Percentiles rank a stretch among this genome's conserved stretches.
Evolutionary conservation across 2,329 filamentous ascomycete species (phyloP).

Genomic region (Pseudogymnoascus sp.): DNA sequence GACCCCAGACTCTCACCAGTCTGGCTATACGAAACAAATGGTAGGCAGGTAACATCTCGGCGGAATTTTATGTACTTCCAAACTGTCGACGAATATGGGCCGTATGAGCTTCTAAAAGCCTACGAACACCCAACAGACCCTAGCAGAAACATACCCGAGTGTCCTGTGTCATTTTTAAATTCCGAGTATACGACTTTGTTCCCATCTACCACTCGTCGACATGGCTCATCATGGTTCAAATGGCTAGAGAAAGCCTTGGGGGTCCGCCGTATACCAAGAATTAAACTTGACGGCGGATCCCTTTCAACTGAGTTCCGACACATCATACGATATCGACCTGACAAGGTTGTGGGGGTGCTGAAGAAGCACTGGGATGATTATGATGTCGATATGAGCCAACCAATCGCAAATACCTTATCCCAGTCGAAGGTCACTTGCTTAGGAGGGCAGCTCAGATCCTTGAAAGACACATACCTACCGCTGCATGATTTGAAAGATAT

Average conservation of each 20-base stretch:
- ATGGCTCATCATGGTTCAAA: neutral
- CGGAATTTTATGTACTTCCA: too few relatives aligned
- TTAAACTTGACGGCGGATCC: constrained; percentile 10
- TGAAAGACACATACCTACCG: neutral
- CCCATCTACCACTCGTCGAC: neutral
- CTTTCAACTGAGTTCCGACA: constrained; percentile 13
- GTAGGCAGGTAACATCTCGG: too few relatives aligned
- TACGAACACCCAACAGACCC: too few relatives aligned
- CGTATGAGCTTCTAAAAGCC: too few relatives aligned
- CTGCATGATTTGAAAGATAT: neutral
- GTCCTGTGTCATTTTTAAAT: neutral
- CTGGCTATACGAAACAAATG: too few relatives aligned
- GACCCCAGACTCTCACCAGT: too few relatives aligned
- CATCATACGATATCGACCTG: constrained; percentile 12
- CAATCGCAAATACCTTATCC: too few relatives aligned
- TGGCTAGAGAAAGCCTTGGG: neutral
- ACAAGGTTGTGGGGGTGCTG: constrained; percentile 15
- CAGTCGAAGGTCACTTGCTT: constrained; percentile 11
- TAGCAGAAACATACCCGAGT: too few relatives aligned
- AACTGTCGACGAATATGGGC: too few relatives aligned
- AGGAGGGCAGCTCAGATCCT: too few relatives aligned
- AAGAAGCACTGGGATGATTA: constrained; percentile 12
- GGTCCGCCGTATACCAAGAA: neutral
- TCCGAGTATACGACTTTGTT: neutral
- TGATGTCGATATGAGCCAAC: constrained; percentile 4